Base-by-base conservation (phyloP, 2,329 filamentous ascomycete genomes). In the Phoma herbarum region DNA sequence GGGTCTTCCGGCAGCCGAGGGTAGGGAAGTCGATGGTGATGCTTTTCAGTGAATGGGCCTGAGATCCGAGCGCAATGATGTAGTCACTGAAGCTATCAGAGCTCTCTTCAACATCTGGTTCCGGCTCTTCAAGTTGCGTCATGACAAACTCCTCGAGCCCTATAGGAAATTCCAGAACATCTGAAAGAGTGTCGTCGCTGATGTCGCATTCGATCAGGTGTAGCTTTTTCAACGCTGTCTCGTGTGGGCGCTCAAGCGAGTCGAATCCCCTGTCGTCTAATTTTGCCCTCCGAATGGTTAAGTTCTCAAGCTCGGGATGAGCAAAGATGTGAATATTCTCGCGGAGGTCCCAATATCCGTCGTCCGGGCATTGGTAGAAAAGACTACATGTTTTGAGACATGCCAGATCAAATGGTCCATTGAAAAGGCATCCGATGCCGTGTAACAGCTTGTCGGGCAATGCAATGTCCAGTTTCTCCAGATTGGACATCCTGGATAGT, bases 291-390 rank as follows among this genome's bases (percentile, higher is more conserved):
- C 65, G 63, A 42, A 74, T 69, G n/a, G 64, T 72, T 18, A 74
- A 53, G 7, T 39, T 64, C 43, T 74, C 70, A 10, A 74, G 59
- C 1, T 66, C 66, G 1, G 72, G 72, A 44, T 74, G 72, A 2
- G 70, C 69, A 39, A 74, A 74, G n/a, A 74, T 72, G 55, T 74
- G 72, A 28, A 74, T 74, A 57, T 74, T 74, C 51, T 74, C 72
- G 52, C 70, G 67, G 1, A 74, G 63, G 51, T 74, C 70, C 72
- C 72, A 74, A 55, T 74, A 74, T 4, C 62, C 66, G 39, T 73
- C 68, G 29, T 73, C 66, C 45, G 71, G 60, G 55, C 68, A 71
- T 58, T 74, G 70, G 52, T 74, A 74, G 51, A 73, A 74, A 41
- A 74, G 41, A 25, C 64, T 69, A 43, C 72, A 74, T 6, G 62